Conservation (phyloP, 768 basidiomycete species). For the Neoboletus brunneissimus region DNA sequence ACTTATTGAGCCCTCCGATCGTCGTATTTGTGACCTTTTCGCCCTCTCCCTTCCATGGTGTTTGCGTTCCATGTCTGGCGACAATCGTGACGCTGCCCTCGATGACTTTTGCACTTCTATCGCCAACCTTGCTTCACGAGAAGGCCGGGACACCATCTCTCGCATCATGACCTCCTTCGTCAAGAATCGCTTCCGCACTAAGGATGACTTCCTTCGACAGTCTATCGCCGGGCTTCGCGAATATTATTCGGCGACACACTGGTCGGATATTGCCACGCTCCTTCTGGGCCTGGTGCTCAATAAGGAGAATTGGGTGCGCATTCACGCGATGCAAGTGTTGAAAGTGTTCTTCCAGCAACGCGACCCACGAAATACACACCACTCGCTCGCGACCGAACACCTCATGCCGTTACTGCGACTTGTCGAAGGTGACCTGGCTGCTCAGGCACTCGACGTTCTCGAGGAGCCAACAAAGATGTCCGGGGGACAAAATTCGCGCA, state of each 20-base stretch:
- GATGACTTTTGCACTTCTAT: conserved; percentile 74
- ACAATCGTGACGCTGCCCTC: conserved; percentile 55
- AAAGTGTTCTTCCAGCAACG: conserved; percentile 87
- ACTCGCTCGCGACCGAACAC: conserved; percentile 77
- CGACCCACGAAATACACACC: conserved; percentile 71
- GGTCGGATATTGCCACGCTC: conserved; percentile 79
- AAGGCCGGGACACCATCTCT: conserved; percentile 74
- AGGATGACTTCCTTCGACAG: conserved; percentile 91
- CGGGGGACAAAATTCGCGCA: conserved; percentile 72
- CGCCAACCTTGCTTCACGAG: conserved; percentile 63
- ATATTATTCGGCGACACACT: conserved; percentile 70
- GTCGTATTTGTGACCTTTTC: conserved; percentile 79
- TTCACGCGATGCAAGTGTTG: conserved; percentile 82
- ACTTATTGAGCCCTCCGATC: conserved; percentile 68
- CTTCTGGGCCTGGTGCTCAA: conserved; percentile 88
- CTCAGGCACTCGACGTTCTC: conserved; percentile 87
- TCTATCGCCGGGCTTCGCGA: conserved; percentile 83
- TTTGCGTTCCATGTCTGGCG: conserved; percentile 71
- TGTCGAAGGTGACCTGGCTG: conserved; percentile 81
- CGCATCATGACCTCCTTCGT: conserved; percentile 90
- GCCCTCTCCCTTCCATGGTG: conserved; percentile 86
- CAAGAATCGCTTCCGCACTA: conserved; percentile 83
- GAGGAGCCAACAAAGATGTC: conserved; percentile 85
- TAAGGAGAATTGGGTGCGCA: conserved; percentile 72
- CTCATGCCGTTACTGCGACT: conserved; percentile 89